Conservation (phyloP, 2,329 filamentous ascomycete genomes). For the Fusarium sp. region DNA sequence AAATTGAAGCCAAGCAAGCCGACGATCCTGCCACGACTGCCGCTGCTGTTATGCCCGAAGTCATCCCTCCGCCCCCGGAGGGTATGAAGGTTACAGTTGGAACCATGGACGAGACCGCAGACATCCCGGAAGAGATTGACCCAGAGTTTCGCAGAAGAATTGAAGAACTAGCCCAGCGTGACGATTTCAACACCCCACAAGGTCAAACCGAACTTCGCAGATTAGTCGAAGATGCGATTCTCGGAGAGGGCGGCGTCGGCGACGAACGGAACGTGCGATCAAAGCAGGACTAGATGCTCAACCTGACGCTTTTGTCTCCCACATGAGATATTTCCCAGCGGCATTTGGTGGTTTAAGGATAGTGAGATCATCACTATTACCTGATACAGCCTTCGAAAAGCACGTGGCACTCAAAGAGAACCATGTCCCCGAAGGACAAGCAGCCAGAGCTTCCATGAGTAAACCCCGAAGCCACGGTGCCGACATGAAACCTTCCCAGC, state of each 20-base stretch:
- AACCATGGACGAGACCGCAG: constrained; percentile 74
- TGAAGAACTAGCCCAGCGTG: constrained; percentile 85
- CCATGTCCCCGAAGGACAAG: constrained; percentile 63
- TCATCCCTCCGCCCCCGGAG: constrained; percentile 75
- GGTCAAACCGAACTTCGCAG: constrained; percentile 83
- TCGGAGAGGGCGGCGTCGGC: constrained; percentile 71
- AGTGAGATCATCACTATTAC: constrained; percentile 63
- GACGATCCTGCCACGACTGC: constrained; percentile 49
- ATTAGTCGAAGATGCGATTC: constrained; percentile 84
- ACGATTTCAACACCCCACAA: constrained; percentile 84
- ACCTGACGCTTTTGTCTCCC: constrained; percentile 66
- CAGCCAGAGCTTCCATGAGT: constrained; percentile 60
- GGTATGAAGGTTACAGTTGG: constrained; percentile 84
- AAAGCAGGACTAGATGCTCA: constrained; percentile 65
- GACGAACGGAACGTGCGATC: constrained; percentile 74
- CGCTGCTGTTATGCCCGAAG: constrained; percentile 49
- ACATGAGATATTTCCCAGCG: constrained; percentile 68
- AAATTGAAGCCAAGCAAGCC: constrained; percentile 42
- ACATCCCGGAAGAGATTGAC: constrained; percentile 75
- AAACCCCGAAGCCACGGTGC: constrained; percentile 64
- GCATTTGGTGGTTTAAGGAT: constrained; percentile 65
- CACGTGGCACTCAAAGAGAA: constrained; percentile 66
- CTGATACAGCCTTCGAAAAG: constrained; percentile 61
- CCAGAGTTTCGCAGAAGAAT: constrained; percentile 87
- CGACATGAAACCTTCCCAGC: constrained; percentile 71